Evolutionary conservation across 352 stramenopile genomes (phyloP).

Genomic region (Pelagophyceae sp.): DNA sequence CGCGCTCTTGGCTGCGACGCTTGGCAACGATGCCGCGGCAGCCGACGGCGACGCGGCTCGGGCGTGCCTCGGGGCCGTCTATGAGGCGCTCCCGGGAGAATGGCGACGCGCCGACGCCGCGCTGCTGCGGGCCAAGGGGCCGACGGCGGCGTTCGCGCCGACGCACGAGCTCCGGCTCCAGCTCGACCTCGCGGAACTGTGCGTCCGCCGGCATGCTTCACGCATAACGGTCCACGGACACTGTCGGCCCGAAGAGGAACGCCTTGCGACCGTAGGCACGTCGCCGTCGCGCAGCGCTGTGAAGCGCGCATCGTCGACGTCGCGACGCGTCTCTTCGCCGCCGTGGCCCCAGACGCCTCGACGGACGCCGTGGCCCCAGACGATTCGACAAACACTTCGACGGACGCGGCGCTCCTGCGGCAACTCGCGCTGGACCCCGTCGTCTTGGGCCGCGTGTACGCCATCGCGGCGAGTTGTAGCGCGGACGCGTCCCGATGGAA

Average conservation of each 20-base stretch:
- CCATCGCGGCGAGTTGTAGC: too few relatives aligned
- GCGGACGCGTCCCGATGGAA: too few relatives aligned
- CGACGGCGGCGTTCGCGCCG: neutral
- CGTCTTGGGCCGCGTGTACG: neutral
- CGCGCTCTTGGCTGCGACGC: neutral
- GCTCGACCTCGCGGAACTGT: neutral
- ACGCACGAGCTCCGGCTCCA: neutral
- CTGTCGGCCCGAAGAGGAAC: too few relatives aligned
- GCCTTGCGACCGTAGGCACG: too few relatives aligned
- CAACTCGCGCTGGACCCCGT: neutral
- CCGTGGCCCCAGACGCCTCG: neutral
- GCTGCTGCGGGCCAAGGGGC: neutral
- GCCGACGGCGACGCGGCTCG: too few relatives aligned
- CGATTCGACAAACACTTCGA: too few relatives aligned
- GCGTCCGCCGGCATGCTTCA: too few relatives aligned
- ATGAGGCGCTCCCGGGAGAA: neutral
- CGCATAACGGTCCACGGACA: too few relatives aligned
- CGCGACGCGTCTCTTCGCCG: neutral
- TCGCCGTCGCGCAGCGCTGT: neutral
- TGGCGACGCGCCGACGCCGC: too few relatives aligned
- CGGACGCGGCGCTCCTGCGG: neutral
- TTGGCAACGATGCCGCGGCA: neutral
- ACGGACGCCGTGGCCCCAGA: neutral
- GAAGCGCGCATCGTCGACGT: neutral
- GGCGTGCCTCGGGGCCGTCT: neutral